phyloP scores from a whole-genome alignment of 2,329 filamentous ascomycete species.

The Claviceps capensis region DNA sequence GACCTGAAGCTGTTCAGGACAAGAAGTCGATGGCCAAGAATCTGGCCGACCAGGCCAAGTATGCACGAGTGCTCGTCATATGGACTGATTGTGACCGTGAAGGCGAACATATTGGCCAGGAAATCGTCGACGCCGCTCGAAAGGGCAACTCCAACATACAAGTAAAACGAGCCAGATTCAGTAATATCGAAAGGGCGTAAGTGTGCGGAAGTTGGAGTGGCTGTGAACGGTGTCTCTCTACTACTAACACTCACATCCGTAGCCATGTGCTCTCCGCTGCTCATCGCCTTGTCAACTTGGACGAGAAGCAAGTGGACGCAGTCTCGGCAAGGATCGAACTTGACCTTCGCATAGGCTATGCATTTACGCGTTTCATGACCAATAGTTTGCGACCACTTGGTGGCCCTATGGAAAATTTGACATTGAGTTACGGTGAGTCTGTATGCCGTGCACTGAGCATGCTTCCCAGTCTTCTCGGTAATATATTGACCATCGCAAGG shows the following conservation, averaged over 20 bases:
- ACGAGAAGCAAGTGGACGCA: constrained; percentile 75
- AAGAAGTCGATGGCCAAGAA: constrained; percentile 74
- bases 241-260: constrained; percentile 3
- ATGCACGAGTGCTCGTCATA: constrained; percentile 68
- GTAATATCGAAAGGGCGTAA: constrained; percentile 85
- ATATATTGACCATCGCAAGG: not conserved
- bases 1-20: constrained; percentile 34
- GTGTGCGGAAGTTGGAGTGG: constrained; percentile 14
- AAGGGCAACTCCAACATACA: constrained; percentile 61
- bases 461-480: not conserved
- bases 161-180: constrained; percentile 80
- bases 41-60: constrained; percentile 63
- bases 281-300: constrained; percentile 59
- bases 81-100: constrained; percentile 99
- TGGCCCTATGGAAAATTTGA: constrained; percentile 46
- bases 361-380: constrained; percentile 82
- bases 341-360: constrained; percentile 81
- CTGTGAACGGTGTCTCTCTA: constrained; percentile 3
- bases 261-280: constrained; percentile 83
- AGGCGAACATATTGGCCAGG: constrained; percentile 88
- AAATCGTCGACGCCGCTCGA: constrained; percentile 71
- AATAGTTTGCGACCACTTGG: constrained; percentile 62
- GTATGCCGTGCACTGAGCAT: not conserved
- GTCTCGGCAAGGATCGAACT: constrained; percentile 83
- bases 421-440: constrained; percentile 66